These are phyloP conservation scores for Chrysoporthe austroafricana DNA, from an alignment of 2,329 filamentous ascomycete genomes.

Conservation along the genomic window DNA sequence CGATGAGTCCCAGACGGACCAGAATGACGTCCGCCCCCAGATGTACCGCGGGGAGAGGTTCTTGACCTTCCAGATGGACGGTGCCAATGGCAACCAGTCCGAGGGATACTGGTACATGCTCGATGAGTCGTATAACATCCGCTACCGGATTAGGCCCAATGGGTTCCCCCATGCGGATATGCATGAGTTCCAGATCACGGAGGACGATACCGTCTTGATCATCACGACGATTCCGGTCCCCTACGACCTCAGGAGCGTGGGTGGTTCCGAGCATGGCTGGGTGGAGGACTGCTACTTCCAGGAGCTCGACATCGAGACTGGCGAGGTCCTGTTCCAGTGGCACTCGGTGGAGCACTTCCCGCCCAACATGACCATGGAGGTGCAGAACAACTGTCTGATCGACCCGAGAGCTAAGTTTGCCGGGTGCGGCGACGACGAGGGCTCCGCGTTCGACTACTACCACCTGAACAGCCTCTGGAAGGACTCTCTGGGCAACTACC, in stretches of 20 bases:
- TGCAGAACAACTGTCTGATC: constrained; percentile 24
- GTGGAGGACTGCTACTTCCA: constrained; percentile 45
- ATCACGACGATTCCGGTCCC: constrained; percentile 44
- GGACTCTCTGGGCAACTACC: constrained; percentile 41
- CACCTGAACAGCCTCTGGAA: constrained; percentile 44
- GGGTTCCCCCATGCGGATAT: constrained; percentile 41
- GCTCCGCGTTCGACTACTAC: constrained; percentile 41
- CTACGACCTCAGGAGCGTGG: constrained; percentile 37
- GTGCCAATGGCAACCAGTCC: constrained; percentile 15
- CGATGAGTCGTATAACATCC: constrained; percentile 26
- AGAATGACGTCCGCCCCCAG: constrained; percentile 35
- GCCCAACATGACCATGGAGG: constrained; percentile 23
- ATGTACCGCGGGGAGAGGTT: constrained; percentile 38
- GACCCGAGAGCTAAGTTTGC: constrained; percentile 25
- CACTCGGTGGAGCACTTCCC: constrained; percentile 23
- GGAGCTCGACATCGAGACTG: constrained; percentile 43
- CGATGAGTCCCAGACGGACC: constrained; percentile 28
- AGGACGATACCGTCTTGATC: constrained; percentile 46
- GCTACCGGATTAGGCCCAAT: constrained; percentile 27
- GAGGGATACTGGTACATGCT: constrained; percentile 27
- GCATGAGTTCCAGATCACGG: constrained; percentile 49
- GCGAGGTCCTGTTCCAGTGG: constrained; percentile 44
- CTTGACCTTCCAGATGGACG: constrained; percentile 41
- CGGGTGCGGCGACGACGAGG: constrained; percentile 23
- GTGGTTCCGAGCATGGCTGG: constrained; percentile 37